These are phyloP conservation scores for Ceratobasidium sp. DNA, from an alignment of 1,284 basidiomycete species.

Conservation along the genomic window DNA sequence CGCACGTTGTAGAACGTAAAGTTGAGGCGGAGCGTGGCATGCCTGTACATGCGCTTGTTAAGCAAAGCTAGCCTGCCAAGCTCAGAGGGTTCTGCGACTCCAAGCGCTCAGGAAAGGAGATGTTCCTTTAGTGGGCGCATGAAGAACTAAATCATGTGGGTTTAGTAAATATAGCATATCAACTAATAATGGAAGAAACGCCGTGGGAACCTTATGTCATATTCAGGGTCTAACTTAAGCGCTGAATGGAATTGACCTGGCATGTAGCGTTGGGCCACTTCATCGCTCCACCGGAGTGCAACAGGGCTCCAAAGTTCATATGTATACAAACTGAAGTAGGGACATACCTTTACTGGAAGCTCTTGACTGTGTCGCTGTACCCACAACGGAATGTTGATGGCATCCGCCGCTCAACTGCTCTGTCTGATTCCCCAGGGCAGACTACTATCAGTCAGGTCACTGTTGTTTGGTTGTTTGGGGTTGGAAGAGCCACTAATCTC, in stretches of 20 bases:
- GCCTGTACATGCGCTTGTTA: background rate
- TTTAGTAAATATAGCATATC: too few relatives aligned
- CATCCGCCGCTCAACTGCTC: conserved; percentile 47
- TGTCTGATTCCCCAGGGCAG: conserved; percentile 45
- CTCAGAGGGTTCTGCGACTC: background rate
- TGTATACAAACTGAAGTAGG: too few relatives aligned
- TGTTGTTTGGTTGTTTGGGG: conserved; percentile 15
- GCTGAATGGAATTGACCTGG: too few relatives aligned
- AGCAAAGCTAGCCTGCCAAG: conserved; percentile 4
- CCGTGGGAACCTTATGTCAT: too few relatives aligned
- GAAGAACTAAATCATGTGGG: too few relatives aligned
- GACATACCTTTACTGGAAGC: conserved; percentile 52
- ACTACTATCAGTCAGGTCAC: background rate
- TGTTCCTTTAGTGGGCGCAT: conserved; percentile 50
- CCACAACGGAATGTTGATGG: conserved; percentile 49
- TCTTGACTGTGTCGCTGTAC: conserved; percentile 48
- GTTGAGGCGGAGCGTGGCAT: conserved; percentile 30
- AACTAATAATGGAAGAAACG: too few relatives aligned
- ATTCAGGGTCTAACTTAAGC: too few relatives aligned
- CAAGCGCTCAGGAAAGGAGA: background rate
- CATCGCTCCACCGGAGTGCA: too few relatives aligned
- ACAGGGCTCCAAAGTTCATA: too few relatives aligned
- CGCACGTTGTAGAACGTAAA: conserved; percentile 56
- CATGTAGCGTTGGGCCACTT: too few relatives aligned
- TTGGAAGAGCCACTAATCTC: background rate